Evolutionary conservation across 352 stramenopile genomes (phyloP).

Genomic region (Pythium volutum): DNA sequence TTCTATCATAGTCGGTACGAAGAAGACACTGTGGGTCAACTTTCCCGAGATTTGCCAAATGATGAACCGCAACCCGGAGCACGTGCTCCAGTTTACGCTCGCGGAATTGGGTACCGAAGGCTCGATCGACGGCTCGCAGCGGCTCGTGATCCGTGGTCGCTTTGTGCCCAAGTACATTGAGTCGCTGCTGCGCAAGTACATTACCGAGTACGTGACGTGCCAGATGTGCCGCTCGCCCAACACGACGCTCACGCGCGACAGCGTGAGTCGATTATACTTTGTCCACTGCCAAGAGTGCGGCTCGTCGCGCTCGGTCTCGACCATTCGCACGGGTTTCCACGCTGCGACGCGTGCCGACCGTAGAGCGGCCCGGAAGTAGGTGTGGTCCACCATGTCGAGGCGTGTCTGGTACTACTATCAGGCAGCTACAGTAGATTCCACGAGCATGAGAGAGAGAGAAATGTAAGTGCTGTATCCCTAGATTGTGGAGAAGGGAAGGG

Average conservation of each 20-base stretch:
- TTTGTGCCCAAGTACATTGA: constrained; percentile 99
- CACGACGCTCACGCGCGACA: constrained; percentile 97
- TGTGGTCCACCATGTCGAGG: background rate
- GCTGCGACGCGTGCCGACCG: constrained; percentile 86
- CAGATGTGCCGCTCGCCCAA: constrained; percentile 99
- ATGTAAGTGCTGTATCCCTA: too few relatives aligned
- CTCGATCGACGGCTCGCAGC: constrained; percentile 98
- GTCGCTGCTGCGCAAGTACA: constrained; percentile 99
- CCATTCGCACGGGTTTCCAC: constrained; percentile 98
- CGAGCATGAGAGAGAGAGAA: background rate
- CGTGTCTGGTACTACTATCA: background rate
- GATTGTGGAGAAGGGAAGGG: too few relatives aligned
- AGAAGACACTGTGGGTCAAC: constrained; percentile 99
- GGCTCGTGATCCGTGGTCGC: constrained; percentile 97
- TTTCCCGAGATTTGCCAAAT: constrained; percentile 98
- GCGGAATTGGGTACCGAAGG: constrained; percentile 99
- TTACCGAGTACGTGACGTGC: constrained; percentile 99
- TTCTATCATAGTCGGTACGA: constrained; percentile 78
- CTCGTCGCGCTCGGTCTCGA: constrained; percentile 94
- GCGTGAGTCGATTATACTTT: constrained; percentile 96
- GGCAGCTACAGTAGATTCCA: constrained; percentile 2
- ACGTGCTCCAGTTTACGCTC: constrained; percentile 99
- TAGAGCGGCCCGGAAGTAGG: constrained; percentile 84
- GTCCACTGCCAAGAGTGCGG: constrained; percentile 98
- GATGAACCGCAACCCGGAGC: constrained; percentile 98